phyloP scores from a whole-genome alignment of 257 asterid species.

The Leonotis leonurus region DNA sequence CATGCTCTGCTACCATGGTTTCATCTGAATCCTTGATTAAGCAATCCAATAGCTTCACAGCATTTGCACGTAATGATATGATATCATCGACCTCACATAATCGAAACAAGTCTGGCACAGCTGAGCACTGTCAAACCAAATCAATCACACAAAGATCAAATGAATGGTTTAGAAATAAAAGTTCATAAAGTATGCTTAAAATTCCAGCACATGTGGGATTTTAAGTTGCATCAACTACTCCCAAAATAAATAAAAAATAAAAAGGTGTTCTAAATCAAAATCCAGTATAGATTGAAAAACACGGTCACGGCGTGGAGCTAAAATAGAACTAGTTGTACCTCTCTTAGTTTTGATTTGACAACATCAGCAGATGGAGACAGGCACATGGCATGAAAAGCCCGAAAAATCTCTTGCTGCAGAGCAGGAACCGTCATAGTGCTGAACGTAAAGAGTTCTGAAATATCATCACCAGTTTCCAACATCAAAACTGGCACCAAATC shows the following conservation, averaged over 20 bases:
- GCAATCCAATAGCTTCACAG: slow-evolving; percentile 39
- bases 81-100: slow-evolving; percentile 33
- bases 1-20: slow-evolving; percentile 23
- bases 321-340: slow-evolving; percentile 34
- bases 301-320: no score
- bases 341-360: slow-evolving; percentile 40
- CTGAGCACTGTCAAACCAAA: slow-evolving; percentile 40
- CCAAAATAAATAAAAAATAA: no score
- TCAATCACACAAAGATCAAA: slow-evolving; percentile 12
- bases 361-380: slow-evolving; percentile 36
- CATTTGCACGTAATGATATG: slow-evolving; percentile 37
- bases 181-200: no score
- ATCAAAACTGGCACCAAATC: slow-evolving; percentile 25
- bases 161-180: no score
- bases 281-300: no score
- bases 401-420: slow-evolving; percentile 46
- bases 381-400: slow-evolving; percentile 44
- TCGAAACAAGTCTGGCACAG: slow-evolving; percentile 34
- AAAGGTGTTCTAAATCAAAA: no score
- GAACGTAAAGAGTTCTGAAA: slow-evolving; percentile 36
- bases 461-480: slow-evolving; percentile 50
- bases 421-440: slow-evolving; percentile 30
- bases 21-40: slow-evolving; percentile 35
- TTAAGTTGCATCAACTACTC: no score
- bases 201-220: no score